Evolutionary conservation across 306 rosid genomes (phyloP).

Genomic region (Comarum palustre): DNA sequence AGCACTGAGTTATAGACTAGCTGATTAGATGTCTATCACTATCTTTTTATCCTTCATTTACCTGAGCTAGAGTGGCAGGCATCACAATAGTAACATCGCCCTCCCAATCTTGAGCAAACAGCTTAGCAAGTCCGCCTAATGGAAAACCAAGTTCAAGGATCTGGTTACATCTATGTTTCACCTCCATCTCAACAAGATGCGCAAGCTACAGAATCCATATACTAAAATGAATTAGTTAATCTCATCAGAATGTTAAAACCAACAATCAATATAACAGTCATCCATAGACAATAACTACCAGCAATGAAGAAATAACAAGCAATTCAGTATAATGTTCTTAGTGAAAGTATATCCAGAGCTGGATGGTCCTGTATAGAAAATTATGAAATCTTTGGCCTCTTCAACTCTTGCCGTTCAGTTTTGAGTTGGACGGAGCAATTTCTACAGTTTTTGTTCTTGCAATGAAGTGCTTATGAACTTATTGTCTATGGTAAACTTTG

Average conservation of each 20-base stretch:
- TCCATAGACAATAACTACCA: background rate
- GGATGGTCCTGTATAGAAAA: background rate
- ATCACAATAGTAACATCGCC: slow-evolving; percentile 94
- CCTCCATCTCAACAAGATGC: slow-evolving; percentile 94
- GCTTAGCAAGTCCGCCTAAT: slow-evolving; percentile 81
- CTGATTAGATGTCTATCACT: background rate
- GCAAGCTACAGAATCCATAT: slow-evolving; percentile 65
- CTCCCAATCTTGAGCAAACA: slow-evolving; percentile 99
- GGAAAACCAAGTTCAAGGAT: slow-evolving; percentile 86
- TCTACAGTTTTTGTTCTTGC: background rate
- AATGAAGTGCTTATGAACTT: background rate
- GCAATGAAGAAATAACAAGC: background rate
- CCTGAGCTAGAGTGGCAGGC: slow-evolving; percentile 99
- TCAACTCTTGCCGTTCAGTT: background rate
- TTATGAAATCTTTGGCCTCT: background rate
- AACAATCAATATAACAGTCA: slow-evolving; percentile 12
- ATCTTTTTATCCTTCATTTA: slow-evolving; percentile 18
- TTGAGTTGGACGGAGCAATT: background rate
- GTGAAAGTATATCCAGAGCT: background rate
- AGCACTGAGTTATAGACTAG: background rate
- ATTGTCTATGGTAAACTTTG: too few relatives aligned
- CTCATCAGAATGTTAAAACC: slow-evolving; percentile 1
- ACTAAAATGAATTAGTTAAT: slow-evolving; percentile 12
- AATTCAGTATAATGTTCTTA: background rate
- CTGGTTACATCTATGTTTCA: slow-evolving; percentile 91